Conservation (phyloP, 768 basidiomycete genomes). For the Trametes punicea region DNA sequence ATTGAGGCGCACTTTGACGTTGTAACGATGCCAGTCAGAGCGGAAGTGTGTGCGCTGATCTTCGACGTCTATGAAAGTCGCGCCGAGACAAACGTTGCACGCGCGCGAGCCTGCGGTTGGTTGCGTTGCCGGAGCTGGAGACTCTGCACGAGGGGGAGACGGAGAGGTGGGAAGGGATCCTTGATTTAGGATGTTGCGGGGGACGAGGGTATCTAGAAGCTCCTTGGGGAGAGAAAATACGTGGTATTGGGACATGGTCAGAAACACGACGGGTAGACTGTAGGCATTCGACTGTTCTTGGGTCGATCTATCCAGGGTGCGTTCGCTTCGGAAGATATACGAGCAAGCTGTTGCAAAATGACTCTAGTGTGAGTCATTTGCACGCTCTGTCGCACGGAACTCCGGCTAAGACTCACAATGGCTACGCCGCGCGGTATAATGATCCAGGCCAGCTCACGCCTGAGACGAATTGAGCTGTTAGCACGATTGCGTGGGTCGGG, state of each 20-base stretch:
- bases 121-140: conserved; percentile 31
- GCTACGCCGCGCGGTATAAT: background rate
- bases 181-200: conserved; percentile 55
- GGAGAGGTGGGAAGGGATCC: conserved; percentile 28
- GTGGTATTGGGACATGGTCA: conserved; percentile 42
- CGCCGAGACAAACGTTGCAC: conserved; percentile 72
- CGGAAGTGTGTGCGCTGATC: conserved; percentile 85
- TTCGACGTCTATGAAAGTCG: conserved; percentile 67
- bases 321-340: background rate
- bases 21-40: conserved; percentile 98
- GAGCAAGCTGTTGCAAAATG: conserved; percentile 4
- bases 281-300: background rate
- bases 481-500: background rate
- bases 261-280: conserved; percentile 1
- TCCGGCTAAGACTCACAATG: conserved; percentile 7
- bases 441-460: too few species aligned
- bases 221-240: conserved; percentile 70
- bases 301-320: background rate
- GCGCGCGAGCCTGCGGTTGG: conserved; percentile 43
- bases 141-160: conserved; percentile 30
- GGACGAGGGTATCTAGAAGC: conserved; percentile 66
- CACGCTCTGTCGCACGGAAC: conserved; percentile 13
- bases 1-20: conserved; percentile 77
- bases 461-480: background rate
- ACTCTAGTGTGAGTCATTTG: conserved; percentile 11